A percentile compares a stretch with the other conserved stretches of the same genome.
Conservation (phyloP, 306 rosid species). For the Cucumis sativus region DNA sequence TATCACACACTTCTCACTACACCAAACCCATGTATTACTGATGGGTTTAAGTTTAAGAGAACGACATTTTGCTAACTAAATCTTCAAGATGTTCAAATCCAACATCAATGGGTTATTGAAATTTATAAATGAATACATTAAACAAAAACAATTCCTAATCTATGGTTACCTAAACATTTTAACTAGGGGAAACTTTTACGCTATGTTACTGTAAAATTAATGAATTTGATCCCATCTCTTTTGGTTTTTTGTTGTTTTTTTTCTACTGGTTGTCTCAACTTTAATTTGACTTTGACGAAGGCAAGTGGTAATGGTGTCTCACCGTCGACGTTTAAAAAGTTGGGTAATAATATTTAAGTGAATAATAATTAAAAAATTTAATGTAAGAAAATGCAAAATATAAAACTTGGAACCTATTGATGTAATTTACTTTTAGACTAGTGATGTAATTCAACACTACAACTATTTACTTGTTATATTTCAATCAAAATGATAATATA, state of each 20-base stretch:
- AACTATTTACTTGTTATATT: not conserved
- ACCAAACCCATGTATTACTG: not conserved
- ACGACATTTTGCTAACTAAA: not conserved
- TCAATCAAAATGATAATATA: not conserved
- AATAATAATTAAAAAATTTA: not conserved
- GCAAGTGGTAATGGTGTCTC: not conserved
- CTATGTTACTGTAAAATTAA: not conserved
- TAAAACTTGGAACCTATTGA: not conserved
- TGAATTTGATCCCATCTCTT: not conserved
- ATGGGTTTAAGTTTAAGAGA: not conserved
- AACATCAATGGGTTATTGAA: not conserved
- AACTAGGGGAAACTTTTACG: not conserved
- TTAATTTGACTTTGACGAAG: not conserved
- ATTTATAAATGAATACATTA: not conserved
- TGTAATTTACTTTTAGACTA: not conserved
- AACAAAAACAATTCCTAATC: not conserved
- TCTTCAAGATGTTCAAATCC: not conserved
- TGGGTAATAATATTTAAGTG: not conserved
- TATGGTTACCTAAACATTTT: not conserved
- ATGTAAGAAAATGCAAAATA: not conserved
- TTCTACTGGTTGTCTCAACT: not conserved
- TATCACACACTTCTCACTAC: not conserved
- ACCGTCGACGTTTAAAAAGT: not conserved
- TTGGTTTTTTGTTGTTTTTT: not conserved
- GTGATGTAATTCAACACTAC: not conserved